Evolutionary conservation across 169 alveolate species (phyloP), one percentile per base, ranked within the genome.

Genomic region (Plasmodium gaboni): DNA sequence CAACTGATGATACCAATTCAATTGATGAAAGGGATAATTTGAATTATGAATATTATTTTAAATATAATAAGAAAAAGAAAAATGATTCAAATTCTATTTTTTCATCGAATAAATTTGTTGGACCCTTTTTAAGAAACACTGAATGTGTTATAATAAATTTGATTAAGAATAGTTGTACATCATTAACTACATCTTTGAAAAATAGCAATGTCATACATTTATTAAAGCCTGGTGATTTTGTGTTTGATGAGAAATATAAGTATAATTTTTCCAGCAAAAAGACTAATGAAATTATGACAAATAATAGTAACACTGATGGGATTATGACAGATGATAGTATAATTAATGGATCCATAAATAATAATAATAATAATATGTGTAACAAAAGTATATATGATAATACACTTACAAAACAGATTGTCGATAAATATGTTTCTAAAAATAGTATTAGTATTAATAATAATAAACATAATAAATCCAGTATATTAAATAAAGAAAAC

Each of bases 121-220:
- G 92, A 1, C 92, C 92, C 9, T 86, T 86, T 70, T 51, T 86
- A 63, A 86, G 63, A 73, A 70, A 71, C 55, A 53, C 78, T 0
- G 76, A 86, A 42, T 86, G 92, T 38, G 87, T 72, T 13, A 42
- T 86, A 13, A 72, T 86, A 57, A 86, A 86, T 61, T 60, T 86
- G 26, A 86, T 86, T 63, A 86, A 86, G 55, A 86, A 86, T 48
- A 86, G 92, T 42, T 86, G 92, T 44, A 86, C 92, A 9, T 59
- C 87, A 15, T 65, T 86, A 38, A 67, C 86, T n/a, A 86, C 92
- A 61, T 53, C 92, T 22, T 50, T 86, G 67, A 86, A 59, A 32
- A 86, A 67, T 65, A 71, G 69, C 42, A 86, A 44, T 26, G 87
- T 86, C 6, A 71, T 86, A 44, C 92, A 86, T 64, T 12, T 86